Evolutionary conservation across 1,284 basidiomycete species (phyloP), one percentile per base, ranked within the genome.

Genomic region (Pisolithus thermaeus): DNA sequence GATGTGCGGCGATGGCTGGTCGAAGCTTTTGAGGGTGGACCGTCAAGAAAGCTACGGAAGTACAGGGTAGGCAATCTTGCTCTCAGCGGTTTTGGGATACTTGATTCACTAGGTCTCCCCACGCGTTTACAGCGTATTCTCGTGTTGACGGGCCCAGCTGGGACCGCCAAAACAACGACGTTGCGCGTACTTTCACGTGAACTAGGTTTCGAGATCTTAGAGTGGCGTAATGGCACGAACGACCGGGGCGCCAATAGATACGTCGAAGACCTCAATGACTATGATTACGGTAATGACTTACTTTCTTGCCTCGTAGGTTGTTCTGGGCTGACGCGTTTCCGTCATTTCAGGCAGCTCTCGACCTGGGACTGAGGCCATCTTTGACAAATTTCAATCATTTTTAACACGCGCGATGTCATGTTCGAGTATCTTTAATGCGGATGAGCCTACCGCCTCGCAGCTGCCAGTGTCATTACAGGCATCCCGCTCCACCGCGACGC

Each of bases 141-240:
- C 2, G 82, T 84, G 0, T 71, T 99, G 7, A 90, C 90, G 1
- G 96, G 97, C 2, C 92, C 92, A 0, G 87, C 94, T 7, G 97
- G 96, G 1, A 82, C 85, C 0, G 96, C 84, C 0, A 99, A 99
- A 73, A 96, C 95, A 0, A 80, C 92, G 0, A 92, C 92, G 0
- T 59, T 98, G 0, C 80, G 80, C 11, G 78, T 94, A 0, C 71
- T 99, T 7, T 77, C 91, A 0, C 69, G 73, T 22, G 88, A 96
- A 59, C 71, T 97, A 54, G 81, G 78, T 3, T 81, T 91, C 47
- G 88, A 95, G 40, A 75, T 97, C 20, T 64, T 92, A 28, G 96
- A 99, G 66, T 98, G 94, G 92, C 74, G 79, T 46, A 91, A 85
- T 59, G 70, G 75, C 2, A 70, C 76, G 57, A 79, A 75, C 44